Conservation (phyloP, 169 alveolate genomes). For the Plasmodium billcollinsi region DNA sequence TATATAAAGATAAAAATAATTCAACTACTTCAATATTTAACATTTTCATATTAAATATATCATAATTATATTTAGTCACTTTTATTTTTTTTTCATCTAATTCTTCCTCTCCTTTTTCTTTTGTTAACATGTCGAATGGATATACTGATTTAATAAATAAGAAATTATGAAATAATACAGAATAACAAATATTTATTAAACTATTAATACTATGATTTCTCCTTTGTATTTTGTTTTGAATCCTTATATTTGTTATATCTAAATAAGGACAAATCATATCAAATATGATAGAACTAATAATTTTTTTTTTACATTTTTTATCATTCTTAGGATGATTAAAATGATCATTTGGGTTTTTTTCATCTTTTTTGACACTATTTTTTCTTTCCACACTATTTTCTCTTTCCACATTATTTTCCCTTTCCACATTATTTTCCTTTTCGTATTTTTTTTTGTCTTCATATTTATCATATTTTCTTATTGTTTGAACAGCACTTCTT, state of each 20-base stretch:
- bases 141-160: conserved; percentile 54
- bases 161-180: conserved; percentile 55
- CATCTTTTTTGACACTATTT: background rate
- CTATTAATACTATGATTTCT: conserved; percentile 47
- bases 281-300: conserved; percentile 15
- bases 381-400: background rate
- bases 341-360: background rate
- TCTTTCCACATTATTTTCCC: background rate
- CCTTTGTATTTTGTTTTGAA: conserved; percentile 35
- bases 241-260: conserved; percentile 37
- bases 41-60: conserved; percentile 65
- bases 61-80: conserved; percentile 40
- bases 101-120: conserved; percentile 58
- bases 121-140: conserved; percentile 62
- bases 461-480: too few species aligned
- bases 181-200: conserved; percentile 66
- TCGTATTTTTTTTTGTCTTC: background rate
- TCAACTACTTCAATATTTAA: conserved; percentile 36
- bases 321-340: background rate
- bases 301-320: conserved; percentile 9
- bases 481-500: too few species aligned
- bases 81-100: conserved; percentile 6
- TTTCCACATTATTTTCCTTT: background rate
- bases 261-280: conserved; percentile 59
- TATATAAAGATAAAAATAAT: conserved; percentile 63